Evolutionary conservation across 139 green algal genomes (phyloP), one percentile per base, ranked within the genome.

Genomic region (Chlamydomonas sphaeroides): DNA sequence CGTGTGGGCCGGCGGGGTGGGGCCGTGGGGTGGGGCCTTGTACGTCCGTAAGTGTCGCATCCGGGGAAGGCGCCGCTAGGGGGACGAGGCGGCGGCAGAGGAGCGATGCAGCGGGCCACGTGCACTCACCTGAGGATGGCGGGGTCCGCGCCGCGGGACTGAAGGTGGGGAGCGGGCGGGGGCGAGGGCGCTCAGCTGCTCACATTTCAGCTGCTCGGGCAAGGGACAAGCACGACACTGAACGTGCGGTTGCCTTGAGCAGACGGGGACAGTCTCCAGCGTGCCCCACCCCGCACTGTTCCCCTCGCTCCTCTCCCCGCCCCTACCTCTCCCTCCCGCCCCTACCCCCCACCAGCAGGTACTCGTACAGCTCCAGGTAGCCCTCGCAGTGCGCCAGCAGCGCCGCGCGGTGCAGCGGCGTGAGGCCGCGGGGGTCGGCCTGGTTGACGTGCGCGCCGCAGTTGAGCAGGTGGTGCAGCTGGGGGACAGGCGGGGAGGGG

Each of bases 341-440:
- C 45, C 45, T 53, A n/a, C n/a, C n/a, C 45, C 45, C 45, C 74
- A 96, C 94, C 90, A 99, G 93, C 68, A 99, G 89, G 73, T 96
- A 97, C 89, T 99, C 96, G 84, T 98, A 99, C 7, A 98, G 92
- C 80, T 98, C 95, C 56, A 97, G 74, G 88, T 98, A 98, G 32
- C 96, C 96, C 14, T 97, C 93, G 72, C 96, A 92, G 71, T 98
- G 96, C 3, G 95, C 91, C 80, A 99, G 90, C 80, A 95, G 93
- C 2, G 96, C 96, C 15, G 95, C 96, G 20, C 96, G 89, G 87
- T 99, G 96, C 62, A 99, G 91, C 0, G 96, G 93, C 0, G 96
- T 99, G 48, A 95, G 93, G 6, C 96, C 96, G 28, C 91, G 91
- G 17, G 78, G 49, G 79, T 94, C 91, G 0, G 85, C 70, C 84